A percentile compares a stretch with the other conserved stretches of the same genome.
These are phyloP conservation scores for Persicaria maculosa DNA, from an alignment of 148 eudicot genomes.

Conservation along the genomic window DNA sequence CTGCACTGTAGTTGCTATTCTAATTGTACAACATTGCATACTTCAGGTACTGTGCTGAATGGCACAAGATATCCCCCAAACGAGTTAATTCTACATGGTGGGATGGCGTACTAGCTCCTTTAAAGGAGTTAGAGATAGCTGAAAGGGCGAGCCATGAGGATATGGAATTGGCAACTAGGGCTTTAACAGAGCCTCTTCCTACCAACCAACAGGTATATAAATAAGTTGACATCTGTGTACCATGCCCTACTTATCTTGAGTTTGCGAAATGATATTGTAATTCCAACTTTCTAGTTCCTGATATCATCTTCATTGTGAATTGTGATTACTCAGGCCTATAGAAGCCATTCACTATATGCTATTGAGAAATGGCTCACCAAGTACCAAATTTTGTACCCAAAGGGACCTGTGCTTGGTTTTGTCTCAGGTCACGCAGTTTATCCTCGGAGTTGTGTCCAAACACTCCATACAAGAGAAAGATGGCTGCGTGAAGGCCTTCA, in stretches of 20 bases:
- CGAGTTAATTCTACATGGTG: slow-evolving; percentile 74
- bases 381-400: slow-evolving; percentile 78
- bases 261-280: neutral
- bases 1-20: neutral
- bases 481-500: slow-evolving; percentile 93
- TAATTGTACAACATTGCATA: neutral
- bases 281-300: neutral
- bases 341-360: slow-evolving; percentile 74
- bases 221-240: slow-evolving; percentile 7
- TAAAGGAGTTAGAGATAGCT: slow-evolving; percentile 62
- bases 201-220: slow-evolving; percentile 75
- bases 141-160: slow-evolving; percentile 65
- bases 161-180: slow-evolving; percentile 89
- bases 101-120: slow-evolving; percentile 72
- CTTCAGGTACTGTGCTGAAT: slow-evolving; percentile 81
- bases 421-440: slow-evolving; percentile 87
- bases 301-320: neutral
- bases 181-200: slow-evolving; percentile 96
- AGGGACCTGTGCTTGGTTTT: slow-evolving; percentile 79
- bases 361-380: slow-evolving; percentile 95
- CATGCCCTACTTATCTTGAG: neutral
- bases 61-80: slow-evolving; percentile 83
- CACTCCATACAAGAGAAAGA: slow-evolving; percentile 71
- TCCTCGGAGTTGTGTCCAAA: slow-evolving; percentile 81
- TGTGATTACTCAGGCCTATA: slow-evolving; percentile 58